Evolutionary conservation across 805 yeast genomes (phyloP).

Genomic region (Saturnispora dispora): DNA sequence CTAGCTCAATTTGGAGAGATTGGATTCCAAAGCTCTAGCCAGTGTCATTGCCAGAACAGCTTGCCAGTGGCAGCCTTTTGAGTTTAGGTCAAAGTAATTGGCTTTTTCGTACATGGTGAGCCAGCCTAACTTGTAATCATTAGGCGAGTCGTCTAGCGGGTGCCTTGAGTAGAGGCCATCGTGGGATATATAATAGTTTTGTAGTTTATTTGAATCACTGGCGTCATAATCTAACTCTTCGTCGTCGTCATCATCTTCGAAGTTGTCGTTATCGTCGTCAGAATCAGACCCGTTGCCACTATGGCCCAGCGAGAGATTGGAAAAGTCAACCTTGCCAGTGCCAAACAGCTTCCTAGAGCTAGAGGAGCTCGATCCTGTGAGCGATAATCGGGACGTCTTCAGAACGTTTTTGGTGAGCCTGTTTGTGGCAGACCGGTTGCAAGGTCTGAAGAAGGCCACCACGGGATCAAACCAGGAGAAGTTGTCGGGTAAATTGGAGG

Average conservation of each 20-base stretch:
- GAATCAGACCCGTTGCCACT: neutral
- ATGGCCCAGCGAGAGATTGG: neutral
- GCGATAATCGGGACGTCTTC: constrained; percentile 9
- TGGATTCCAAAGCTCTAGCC: constrained; percentile 38
- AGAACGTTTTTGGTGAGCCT: constrained; percentile 23
- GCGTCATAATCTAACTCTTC: constrained; percentile 12
- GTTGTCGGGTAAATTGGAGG: constrained; percentile 10
- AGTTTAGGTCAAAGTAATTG: constrained; percentile 19
- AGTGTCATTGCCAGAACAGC: constrained; percentile 43
- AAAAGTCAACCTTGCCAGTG: constrained; percentile 9
- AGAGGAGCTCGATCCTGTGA: neutral
- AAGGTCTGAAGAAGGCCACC: constrained; percentile 23
- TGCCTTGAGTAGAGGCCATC: constrained; percentile 44
- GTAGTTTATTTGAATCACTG: constrained; percentile 8
- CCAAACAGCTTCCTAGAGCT: constrained; percentile 9
- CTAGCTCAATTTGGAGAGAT: constrained; percentile 19
- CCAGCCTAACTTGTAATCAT: constrained; percentile 56
- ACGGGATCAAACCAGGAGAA: constrained; percentile 23
- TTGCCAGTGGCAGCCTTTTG: constrained; percentile 49
- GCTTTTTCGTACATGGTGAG: constrained; percentile 47
- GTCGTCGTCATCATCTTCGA: constrained; percentile 15
- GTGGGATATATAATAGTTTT: constrained; percentile 34
- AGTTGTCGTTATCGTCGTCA: constrained; percentile 7
- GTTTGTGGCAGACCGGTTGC: constrained; percentile 22
- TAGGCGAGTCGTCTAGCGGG: constrained; percentile 55